Base-by-base conservation (phyloP, 768 basidiomycete genomes). In the Suillus subalutaceus region DNA sequence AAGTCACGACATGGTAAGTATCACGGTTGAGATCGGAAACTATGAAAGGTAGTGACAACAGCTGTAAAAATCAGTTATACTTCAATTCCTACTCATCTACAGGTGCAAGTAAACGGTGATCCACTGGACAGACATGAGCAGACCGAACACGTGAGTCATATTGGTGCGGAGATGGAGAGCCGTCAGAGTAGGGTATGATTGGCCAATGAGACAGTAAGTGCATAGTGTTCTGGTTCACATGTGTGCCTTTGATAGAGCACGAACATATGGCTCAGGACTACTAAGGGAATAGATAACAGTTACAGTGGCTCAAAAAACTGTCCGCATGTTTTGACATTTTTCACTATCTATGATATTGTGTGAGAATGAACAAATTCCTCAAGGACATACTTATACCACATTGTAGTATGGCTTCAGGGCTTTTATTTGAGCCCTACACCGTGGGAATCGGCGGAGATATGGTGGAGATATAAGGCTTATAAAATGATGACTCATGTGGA, bases 1-100 rank as follows among this genome's bases (percentile, higher is more conserved):
- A 56, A 56, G 35, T 56, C 56, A 57, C 3, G 35, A 57, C 56
- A n/a, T n/a, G n/a, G n/a, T n/a, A 57, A n/a, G 35, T 1, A 57
- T 57, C 55, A 13, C 5, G 23, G 48, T 50, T 6, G 48, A 50
- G 48, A 50, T 50, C 48, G 23, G 44, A 56, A 1, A 52, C 30
- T 7, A 52, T 52, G 52, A 53, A 2, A 7, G 35, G 56, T 2
- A 1, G 35, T 57, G 12, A 37, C 6, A 37, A 57, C 12, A 57
- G 56, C 56, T 57, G 56, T 57, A 57, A 57, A 57, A 6, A 2
- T 57, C 35, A 57, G 56, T 57, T 57, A 57, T 37, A 57, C 56
- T 57, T 35, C 12, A 57, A 57, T 57, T 57, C 56, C 12, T 57
- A 0, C 56, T 57, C 56, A 37, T 57, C 12, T 57, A 57, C 56